These are phyloP conservation scores for Globisporangium abappressorium DNA, from an alignment of 352 stramenopile species.

Conservation along the genomic window DNA sequence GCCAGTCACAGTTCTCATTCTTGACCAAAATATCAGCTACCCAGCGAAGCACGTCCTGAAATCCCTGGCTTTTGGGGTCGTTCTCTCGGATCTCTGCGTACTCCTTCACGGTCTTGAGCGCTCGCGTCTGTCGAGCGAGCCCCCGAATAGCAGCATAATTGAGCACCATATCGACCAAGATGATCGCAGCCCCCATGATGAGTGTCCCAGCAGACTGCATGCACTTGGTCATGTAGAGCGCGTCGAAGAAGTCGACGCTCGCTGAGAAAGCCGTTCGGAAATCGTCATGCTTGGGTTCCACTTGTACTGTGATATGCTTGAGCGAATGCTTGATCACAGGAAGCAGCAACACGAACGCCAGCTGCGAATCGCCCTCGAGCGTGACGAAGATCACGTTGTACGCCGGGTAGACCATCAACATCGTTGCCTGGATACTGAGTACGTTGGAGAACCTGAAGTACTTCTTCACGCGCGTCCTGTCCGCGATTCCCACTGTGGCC, in stretches of 20 bases:
- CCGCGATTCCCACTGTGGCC: background rate
- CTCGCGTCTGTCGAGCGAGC: background rate
- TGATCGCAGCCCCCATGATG: conserved; percentile 18
- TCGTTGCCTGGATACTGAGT: background rate
- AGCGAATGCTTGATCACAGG: conserved; percentile 5
- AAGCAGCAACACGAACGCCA: conserved; percentile 13
- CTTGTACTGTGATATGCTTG: background rate
- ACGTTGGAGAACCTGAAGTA: background rate
- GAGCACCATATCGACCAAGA: conserved; percentile 1
- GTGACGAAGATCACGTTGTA: conserved; percentile 16
- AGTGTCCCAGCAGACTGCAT: conserved; percentile 18
- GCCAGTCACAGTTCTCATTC: background rate
- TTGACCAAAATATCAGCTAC: background rate
- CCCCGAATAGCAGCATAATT: background rate
- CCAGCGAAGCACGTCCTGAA: background rate
- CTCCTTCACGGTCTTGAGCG: background rate
- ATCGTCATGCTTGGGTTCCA: background rate
- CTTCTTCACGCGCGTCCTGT: background rate
- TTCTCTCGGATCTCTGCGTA: background rate
- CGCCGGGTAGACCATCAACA: conserved; percentile 6
- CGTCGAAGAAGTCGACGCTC: conserved; percentile 16
- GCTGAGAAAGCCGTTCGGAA: background rate
- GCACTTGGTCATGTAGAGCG: conserved; percentile 22
- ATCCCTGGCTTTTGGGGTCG: background rate
- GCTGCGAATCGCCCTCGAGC: background rate